phyloP scores from a whole-genome alignment of 169 alveolate genomes.

The Cryptosporidium andersoni region DNA sequence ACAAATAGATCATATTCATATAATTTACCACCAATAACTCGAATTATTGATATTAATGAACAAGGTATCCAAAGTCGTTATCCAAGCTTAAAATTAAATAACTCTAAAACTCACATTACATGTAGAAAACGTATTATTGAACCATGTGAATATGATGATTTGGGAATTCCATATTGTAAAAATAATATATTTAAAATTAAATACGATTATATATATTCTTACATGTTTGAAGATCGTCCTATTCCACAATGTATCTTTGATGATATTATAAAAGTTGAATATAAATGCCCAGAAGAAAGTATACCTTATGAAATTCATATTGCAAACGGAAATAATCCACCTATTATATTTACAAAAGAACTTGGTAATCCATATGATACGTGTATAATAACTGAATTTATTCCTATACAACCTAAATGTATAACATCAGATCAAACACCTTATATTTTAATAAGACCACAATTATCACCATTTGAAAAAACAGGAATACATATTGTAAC shows the following conservation, averaged over 20 bases:
- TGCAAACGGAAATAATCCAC: constrained; percentile 55
- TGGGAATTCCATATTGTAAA: constrained; percentile 47
- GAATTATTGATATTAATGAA: constrained; percentile 25
- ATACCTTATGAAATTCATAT: constrained; percentile 31
- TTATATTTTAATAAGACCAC: constrained; percentile 30
- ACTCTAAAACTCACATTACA: background rate
- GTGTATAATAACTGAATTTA: constrained; percentile 14
- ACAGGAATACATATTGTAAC: constrained; percentile 57
- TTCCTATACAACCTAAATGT: constrained; percentile 56
- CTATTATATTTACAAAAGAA: constrained; percentile 33
- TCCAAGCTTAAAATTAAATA: constrained; percentile 10
- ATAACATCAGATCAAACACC: constrained; percentile 32
- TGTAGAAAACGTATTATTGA: background rate
- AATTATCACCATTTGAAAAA: constrained; percentile 20
- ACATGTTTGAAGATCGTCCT: constrained; percentile 59
- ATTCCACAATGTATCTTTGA: constrained; percentile 31
- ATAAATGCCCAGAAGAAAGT: constrained; percentile 42
- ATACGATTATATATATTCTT: constrained; percentile 22
- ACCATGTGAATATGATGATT: constrained; percentile 14
- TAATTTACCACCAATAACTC: constrained; percentile 21
- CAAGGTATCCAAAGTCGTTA: constrained; percentile 38
- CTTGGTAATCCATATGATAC: constrained; percentile 37
- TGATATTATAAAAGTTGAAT: constrained; percentile 20
- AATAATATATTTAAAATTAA: constrained; percentile 23
- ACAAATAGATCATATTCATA: background rate